Base-by-base conservation (phyloP, 179 eudicot genomes). In the Silene coronaria region DNA sequence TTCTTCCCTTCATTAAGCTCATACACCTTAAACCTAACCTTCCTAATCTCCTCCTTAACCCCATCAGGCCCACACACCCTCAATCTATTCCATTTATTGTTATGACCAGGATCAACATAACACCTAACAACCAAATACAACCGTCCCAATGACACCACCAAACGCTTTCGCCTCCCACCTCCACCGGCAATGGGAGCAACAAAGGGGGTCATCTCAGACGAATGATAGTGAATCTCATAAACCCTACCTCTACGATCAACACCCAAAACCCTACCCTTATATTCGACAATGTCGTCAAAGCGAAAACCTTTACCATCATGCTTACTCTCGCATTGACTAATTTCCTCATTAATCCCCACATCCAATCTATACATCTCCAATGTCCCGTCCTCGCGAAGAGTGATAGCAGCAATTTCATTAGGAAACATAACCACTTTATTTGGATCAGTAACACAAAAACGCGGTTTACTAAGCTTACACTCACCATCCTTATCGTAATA, bases 201-300 rank as follows among this genome's bases (percentile, higher is more conserved):
- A 27, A 81, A 45, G 0, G 9, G 51, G 6, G 23, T 22, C 42
- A 67, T 26, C 64, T 55, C n/a, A 3, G 0, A 2, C 4, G 60
- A 12, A 0, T 3, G 1, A 9, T 23, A 19, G 21, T 46, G 48
- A 81, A 78, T 75, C 53, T 71, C 60, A 71, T 70, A 75, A 21
- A 77, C 59, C 34, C 75, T 12, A 19, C 82, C 82, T 38, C 79
- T 78, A 23, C 71, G 65, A 71, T 75, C 76, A 65, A 75, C 22
- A 3, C 74, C 79, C 14, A 63, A 75, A 2, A 78, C 0, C 73
- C 69, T 67, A 9, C 79, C 77, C 51, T 60, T 78, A 38, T 14
- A 78, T 1, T 82, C 71, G 0, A 82, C 74, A 67, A 78, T 67
- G 9, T 82, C 82, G 67, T 82, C 82, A 27, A 82, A 64, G 0